phyloP scores from a whole-genome alignment of 2,329 filamentous ascomycete genomes.

The Hymenoscyphus fraxineus region DNA sequence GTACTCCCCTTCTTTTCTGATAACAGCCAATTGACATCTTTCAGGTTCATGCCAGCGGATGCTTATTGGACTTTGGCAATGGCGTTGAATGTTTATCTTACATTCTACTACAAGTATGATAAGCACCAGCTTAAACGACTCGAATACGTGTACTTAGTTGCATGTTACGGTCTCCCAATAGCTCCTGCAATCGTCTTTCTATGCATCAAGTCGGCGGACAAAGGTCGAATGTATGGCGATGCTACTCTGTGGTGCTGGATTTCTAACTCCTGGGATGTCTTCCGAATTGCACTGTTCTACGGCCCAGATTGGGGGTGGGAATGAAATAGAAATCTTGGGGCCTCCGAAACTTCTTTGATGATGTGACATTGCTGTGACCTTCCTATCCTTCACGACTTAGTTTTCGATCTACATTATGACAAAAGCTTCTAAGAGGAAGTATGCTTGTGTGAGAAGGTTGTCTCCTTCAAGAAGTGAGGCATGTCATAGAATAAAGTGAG shows the following conservation, averaged over 20 bases:
- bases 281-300: slow-evolving; percentile 74
- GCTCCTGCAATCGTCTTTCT: slow-evolving; percentile 65
- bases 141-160: slow-evolving; percentile 65
- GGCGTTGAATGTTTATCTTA: slow-evolving; percentile 79
- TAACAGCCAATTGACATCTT: no score
- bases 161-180: slow-evolving; percentile 73
- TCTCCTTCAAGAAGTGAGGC: no score
- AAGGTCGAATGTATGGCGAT: slow-evolving; percentile 66
- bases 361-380: no score
- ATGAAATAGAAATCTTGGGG: no score
- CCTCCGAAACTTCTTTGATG: no score
- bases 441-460: no score
- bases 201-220: slow-evolving; percentile 51
- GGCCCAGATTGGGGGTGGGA: slow-evolving; percentile 55
- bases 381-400: no score
- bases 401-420: no score
- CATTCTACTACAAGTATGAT: slow-evolving; percentile 72
- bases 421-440: no score
- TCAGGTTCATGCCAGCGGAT: slow-evolving; percentile 74
- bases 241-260: slow-evolving; percentile 84
- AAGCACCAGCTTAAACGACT: slow-evolving; percentile 59
- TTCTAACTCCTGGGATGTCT: slow-evolving; percentile 59
- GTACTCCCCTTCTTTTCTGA: no score
- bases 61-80: slow-evolving; percentile 76
- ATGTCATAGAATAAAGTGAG: no score